phyloP scores from a whole-genome alignment of 495 filamentous ascomycete genomes.

The Recurvomyces mirabilis region DNA sequence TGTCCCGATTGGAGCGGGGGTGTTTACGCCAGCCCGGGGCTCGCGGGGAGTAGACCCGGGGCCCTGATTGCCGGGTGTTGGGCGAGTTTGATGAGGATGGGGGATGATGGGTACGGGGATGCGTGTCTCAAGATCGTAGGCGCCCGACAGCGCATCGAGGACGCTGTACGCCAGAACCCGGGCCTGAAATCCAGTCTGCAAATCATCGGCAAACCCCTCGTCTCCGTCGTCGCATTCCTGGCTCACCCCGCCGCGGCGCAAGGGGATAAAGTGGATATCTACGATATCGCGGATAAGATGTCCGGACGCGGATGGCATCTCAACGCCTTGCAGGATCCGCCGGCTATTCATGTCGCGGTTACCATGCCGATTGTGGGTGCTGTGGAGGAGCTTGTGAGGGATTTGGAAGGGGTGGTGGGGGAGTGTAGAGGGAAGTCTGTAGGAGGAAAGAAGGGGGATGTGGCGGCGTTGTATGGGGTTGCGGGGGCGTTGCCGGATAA shows the following conservation, averaged over 20 bases:
- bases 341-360: conserved; percentile 95
- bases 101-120: conserved; percentile 79
- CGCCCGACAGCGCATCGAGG: conserved; percentile 70
- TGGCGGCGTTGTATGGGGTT: conserved; percentile 85
- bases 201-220: conserved; percentile 74
- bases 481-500: conserved; percentile 93
- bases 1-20: conserved; percentile 91
- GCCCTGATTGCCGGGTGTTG: conserved; percentile 91
- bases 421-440: conserved; percentile 60
- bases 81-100: conserved; percentile 77
- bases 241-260: conserved; percentile 29
- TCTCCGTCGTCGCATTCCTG: conserved; percentile 81
- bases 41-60: conserved; percentile 85
- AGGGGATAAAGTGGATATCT: conserved; percentile 43
- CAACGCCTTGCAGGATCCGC: conserved; percentile 81
- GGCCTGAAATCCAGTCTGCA: conserved; percentile 58
- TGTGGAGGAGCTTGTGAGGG: conserved; percentile 65
- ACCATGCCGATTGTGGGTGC: conserved; percentile 73
- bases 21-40: conserved; percentile 83
- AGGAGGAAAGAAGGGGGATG: conserved; percentile 56
- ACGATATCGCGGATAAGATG: conserved; percentile 46
- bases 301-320: conserved; percentile 81
- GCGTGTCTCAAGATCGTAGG: conserved; percentile 82
- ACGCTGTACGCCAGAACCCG: conserved; percentile 56
- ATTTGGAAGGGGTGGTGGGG: conserved; percentile 69